phyloP scores from a whole-genome alignment of 148 eudicot species.

The Vaccinium macrocarpon region DNA sequence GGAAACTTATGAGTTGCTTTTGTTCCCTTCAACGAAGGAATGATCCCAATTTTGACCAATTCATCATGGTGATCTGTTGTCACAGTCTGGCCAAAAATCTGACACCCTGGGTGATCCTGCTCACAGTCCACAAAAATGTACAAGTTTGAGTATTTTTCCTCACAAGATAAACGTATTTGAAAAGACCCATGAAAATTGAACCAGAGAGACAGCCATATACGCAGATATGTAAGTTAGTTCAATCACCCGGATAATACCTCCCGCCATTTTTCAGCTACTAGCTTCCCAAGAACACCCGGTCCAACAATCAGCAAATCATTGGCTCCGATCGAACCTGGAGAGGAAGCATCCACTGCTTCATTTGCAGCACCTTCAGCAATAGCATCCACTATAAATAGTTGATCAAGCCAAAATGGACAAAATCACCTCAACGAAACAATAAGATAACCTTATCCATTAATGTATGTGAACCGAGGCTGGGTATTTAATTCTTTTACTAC shows the following conservation, averaged over 20 bases:
- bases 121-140: slow-evolving; percentile 8
- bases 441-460: neutral
- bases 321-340: slow-evolving; percentile 37
- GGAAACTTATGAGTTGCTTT: slow-evolving; percentile 43
- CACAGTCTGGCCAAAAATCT: slow-evolving; percentile 67
- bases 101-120: slow-evolving; percentile 70
- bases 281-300: slow-evolving; percentile 87
- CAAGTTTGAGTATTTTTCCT: neutral
- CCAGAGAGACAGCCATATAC: neutral
- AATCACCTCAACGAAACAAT: neutral
- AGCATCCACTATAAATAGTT: neutral
- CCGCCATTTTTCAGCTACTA: slow-evolving; percentile 74
- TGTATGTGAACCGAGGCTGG: neutral
- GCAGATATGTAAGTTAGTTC: neutral
- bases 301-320: slow-evolving; percentile 79
- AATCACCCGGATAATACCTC: slow-evolving; percentile 34
- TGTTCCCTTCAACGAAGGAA: slow-evolving; percentile 58
- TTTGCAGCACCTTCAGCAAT: slow-evolving; percentile 31
- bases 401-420: neutral
- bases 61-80: slow-evolving; percentile 77
- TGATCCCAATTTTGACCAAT: slow-evolving; percentile 59
- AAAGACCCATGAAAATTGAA: neutral
- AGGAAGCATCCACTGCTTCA: slow-evolving; percentile 33
- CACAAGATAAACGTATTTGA: neutral
- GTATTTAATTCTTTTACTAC: neutral